Conservation (phyloP, 2,329 filamentous ascomycete genomes). For the Kalmusia sp. region DNA sequence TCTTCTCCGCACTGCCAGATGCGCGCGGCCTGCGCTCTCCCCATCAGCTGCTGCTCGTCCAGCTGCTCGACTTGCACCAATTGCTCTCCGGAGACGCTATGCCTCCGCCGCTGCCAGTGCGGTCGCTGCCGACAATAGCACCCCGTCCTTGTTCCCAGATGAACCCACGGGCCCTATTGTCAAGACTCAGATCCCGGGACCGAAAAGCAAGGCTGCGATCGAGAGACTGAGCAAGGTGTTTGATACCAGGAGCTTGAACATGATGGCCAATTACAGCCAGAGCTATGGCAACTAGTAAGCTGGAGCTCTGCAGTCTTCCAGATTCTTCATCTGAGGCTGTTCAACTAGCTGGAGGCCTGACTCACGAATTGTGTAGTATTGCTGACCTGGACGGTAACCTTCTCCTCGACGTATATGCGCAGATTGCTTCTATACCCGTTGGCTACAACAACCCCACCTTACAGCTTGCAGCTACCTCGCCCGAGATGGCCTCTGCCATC, state of each 20-base stretch:
- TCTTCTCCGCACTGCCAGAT: slow-evolving; percentile 36
- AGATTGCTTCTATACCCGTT: slow-evolving; percentile 91
- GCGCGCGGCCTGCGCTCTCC: slow-evolving; percentile 24
- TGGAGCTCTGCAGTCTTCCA: too few relatives aligned
- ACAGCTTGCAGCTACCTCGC: slow-evolving; percentile 71
- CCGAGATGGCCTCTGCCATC: slow-evolving; percentile 79
- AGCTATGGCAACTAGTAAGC: slow-evolving; percentile 74
- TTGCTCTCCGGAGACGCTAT: slow-evolving; percentile 35
- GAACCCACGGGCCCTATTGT: slow-evolving; percentile 65
- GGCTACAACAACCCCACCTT: slow-evolving; percentile 91
- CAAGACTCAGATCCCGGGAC: slow-evolving; percentile 73
- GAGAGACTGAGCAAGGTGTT: slow-evolving; percentile 79
- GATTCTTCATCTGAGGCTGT: too few relatives aligned
- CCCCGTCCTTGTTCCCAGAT: slow-evolving; percentile 63
- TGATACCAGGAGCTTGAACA: slow-evolving; percentile 83
- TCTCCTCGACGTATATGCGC: slow-evolving; percentile 80
- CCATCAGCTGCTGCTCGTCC: slow-evolving; percentile 25
- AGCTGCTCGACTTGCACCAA: slow-evolving; percentile 22
- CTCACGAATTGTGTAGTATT: slow-evolving; percentile 51
- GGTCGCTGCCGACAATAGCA: slow-evolving; percentile 40
- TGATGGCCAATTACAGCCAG: slow-evolving; percentile 48
- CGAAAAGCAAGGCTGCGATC: slow-evolving; percentile 72
- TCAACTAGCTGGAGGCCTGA: slow-evolving; percentile 6
- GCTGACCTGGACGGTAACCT: slow-evolving; percentile 75
- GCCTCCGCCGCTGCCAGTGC: slow-evolving; percentile 40